Percentiles rank a stretch among this genome's conserved stretches.
Evolutionary conservation across 1,284 basidiomycete species (phyloP).

Genomic region (Tilletia indica): DNA sequence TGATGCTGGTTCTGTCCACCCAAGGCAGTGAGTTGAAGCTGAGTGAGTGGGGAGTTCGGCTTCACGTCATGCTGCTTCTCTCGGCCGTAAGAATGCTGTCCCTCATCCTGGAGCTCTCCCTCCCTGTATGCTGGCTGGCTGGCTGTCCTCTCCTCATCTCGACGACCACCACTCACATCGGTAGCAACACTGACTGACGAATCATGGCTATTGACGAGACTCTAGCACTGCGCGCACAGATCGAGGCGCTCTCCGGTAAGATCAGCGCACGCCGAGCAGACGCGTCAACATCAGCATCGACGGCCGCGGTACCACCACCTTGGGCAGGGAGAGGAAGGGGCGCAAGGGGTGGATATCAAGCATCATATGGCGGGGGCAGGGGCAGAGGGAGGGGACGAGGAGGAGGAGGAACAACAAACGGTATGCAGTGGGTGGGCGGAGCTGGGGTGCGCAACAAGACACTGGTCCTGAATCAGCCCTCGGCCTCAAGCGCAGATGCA

Average conservation of each 20-base stretch:
- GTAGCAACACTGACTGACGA: background rate
- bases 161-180: constrained; percentile 15
- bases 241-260: constrained; percentile 9
- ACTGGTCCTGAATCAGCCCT: constrained; percentile 3
- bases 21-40: background rate
- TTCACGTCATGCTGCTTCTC: background rate
- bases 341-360: too few species aligned
- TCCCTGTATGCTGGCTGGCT: too few species aligned
- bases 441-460: constrained; percentile 12
- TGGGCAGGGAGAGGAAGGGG: too few species aligned
- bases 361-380: background rate
- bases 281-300: background rate
- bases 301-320: too few species aligned
- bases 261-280: constrained; percentile 13
- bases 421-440: constrained; percentile 4
- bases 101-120: too few species aligned
- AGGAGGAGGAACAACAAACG: background rate
- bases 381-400: constrained; percentile 11
- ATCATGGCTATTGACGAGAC: constrained; percentile 2
- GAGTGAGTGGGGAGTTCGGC: background rate
- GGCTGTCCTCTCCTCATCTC: background rate
- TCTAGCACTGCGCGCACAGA: constrained; percentile 12
- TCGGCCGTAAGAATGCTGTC: background rate
- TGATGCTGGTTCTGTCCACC: background rate
- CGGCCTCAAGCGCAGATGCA: background rate